A percentile compares a stretch with the other conserved stretches of the same genome.
These are phyloP conservation scores for Lithohypha guttulata DNA, from an alignment of 2,329 filamentous ascomycete genomes.

Conservation along the genomic window DNA sequence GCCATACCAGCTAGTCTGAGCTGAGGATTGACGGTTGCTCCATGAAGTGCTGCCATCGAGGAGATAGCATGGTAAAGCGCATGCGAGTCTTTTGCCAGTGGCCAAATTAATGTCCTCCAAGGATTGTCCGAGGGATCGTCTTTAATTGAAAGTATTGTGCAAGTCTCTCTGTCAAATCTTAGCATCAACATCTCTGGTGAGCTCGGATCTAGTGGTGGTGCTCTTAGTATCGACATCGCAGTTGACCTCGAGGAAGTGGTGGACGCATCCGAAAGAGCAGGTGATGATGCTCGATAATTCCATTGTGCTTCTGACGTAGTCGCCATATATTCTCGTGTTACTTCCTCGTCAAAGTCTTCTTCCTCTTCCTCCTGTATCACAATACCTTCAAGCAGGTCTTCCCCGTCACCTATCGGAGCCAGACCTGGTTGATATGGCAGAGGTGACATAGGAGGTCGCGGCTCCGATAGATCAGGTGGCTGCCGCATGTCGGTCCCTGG, in stretches of 20 bases:
- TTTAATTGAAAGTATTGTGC: slow-evolving; percentile 60
- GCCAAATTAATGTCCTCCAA: slow-evolving; percentile 62
- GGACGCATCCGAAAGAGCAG: slow-evolving; percentile 27
- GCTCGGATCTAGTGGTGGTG: slow-evolving; percentile 39
- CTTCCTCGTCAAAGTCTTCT: slow-evolving; percentile 45
- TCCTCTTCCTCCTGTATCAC: too few relatives aligned
- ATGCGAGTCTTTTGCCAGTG: slow-evolving; percentile 51
- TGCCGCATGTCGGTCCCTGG: slow-evolving; percentile 38
- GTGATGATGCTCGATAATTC: slow-evolving; percentile 23
- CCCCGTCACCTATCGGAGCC: too few relatives aligned
- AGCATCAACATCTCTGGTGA: slow-evolving; percentile 53
- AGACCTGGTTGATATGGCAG: slow-evolving; percentile 21
- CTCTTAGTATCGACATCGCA: slow-evolving; percentile 21
- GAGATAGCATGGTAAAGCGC: slow-evolving; percentile 58
- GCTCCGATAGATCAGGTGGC: slow-evolving; percentile 27
- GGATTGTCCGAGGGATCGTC: slow-evolving; percentile 60
- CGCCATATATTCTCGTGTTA: slow-evolving; percentile 3
- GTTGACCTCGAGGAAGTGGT: slow-evolving; percentile 23
- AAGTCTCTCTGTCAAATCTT: slow-evolving; percentile 56
- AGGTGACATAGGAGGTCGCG: slow-evolving; percentile 23
- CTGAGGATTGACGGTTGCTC: slow-evolving; percentile 36
- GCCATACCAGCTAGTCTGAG: slow-evolving; percentile 55
- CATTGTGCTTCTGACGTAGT: slow-evolving; percentile 10
- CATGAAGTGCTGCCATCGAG: slow-evolving; percentile 59
- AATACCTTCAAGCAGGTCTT: too few relatives aligned